Evolutionary conservation across 2,329 filamentous ascomycete genomes (phyloP), one percentile per base, ranked within the genome.

Genomic region (Aspergillus sp.): DNA sequence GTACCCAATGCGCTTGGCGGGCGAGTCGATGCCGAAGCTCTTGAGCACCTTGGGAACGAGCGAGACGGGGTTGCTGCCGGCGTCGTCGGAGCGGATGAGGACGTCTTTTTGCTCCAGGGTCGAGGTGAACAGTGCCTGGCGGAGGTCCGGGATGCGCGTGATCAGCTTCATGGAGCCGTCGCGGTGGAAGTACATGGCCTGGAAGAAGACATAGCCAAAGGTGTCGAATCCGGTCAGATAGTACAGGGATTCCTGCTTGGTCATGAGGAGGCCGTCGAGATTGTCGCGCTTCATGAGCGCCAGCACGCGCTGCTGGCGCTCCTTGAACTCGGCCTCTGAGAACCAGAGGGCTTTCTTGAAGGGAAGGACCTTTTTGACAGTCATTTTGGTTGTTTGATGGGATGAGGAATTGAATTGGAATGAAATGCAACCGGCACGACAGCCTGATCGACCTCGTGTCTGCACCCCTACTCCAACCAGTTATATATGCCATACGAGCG

Each of bases 141-240:
- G 62, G 1, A 70, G 60, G 52, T 70, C 67, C 4, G 56, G 58
- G 16, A 57, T 57, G 6, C 56, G 54, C 20, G 67, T 70, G 50
- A 70, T 69, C 21, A 70, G 50, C 2, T 56, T 50, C 65, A 70
- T 67, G 16, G 57, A 60, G 6, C 67, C 67, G 43, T 70, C 67
- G 29, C 45, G 61, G 58, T 70, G 67, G 57, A 70, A 69, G 57
- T 70, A 70, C 65, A 70, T 68, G 45, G 67, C 66, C 54, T 70
- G 67, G 53, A 70, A 70, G 58, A 70, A 70, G 55, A 70, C 67
- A 55, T 69, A 70, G n/a, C 67, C 67, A 47, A 69, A 69, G 20
- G 67, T 70, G 49, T 70, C 67, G 51, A 61, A 70, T 32, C 67
- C 67, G 3, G 67, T 69, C 36, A 70, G 60, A 52, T 60, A 60